Conservation (phyloP, 805 yeast genomes). For the Kodamaea kaohsiungensis region DNA sequence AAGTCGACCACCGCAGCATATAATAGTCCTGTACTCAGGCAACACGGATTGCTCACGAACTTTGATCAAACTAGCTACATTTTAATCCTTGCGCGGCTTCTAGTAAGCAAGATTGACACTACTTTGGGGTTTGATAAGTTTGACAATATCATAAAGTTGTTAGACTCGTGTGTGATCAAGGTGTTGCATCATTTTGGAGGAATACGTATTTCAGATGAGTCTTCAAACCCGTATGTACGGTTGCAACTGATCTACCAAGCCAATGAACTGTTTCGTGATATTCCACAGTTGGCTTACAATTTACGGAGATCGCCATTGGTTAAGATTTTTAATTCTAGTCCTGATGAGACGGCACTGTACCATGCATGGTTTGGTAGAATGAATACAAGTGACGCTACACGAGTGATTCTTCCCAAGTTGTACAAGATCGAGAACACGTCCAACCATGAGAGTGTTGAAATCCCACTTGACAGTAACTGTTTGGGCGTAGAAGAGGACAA, state of each 20-base stretch:
- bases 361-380: constrained; percentile 32
- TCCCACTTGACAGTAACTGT: constrained; percentile 21
- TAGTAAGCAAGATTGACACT: constrained; percentile 35
- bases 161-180: constrained; percentile 29
- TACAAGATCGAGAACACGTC: constrained; percentile 12
- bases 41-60: constrained; percentile 24
- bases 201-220: constrained; percentile 11
- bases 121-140: constrained; percentile 34
- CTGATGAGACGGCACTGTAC: constrained; percentile 47
- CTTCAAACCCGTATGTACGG: constrained; percentile 23
- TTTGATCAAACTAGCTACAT: constrained; percentile 37
- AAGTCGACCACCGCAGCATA: constrained; percentile 29
- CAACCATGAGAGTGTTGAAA: neutral
- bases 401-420: constrained; percentile 33
- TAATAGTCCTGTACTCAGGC: constrained; percentile 25
- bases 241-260: constrained; percentile 20
- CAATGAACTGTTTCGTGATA: constrained; percentile 25
- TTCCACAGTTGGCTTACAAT: constrained; percentile 35
- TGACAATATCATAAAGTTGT: constrained; percentile 24
- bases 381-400: constrained; percentile 18
- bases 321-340: constrained; percentile 41
- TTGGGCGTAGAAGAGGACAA: constrained; percentile 9
- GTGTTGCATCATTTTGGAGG: constrained; percentile 33
- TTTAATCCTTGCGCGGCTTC: constrained; percentile 29
- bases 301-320: constrained; percentile 38